These are phyloP conservation scores for Prunus mongolica DNA, from an alignment of 306 rosid genomes.

Conservation along the genomic window DNA sequence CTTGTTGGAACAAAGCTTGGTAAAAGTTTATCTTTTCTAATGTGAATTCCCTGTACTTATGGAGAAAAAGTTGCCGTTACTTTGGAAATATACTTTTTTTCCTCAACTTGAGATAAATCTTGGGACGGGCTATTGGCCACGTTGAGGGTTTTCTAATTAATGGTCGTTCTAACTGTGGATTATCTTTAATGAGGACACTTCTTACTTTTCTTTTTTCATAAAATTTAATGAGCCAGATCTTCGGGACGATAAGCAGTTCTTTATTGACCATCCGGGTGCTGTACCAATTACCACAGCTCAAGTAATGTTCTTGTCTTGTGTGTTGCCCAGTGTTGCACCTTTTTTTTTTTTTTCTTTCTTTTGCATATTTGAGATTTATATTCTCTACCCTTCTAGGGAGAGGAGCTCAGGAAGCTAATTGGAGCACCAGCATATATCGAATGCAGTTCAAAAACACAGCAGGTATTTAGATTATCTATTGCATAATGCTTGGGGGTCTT, in stretches of 20 bases:
- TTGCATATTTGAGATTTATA: neutral
- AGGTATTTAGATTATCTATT: slow-evolving; percentile 36
- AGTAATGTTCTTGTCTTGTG: slow-evolving; percentile 31
- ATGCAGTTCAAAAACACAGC: slow-evolving; percentile 96
- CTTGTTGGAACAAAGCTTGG: slow-evolving; percentile 98
- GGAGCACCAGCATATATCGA: slow-evolving; percentile 92
- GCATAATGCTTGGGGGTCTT: neutral
- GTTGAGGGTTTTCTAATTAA: neutral
- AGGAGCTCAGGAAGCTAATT: slow-evolving; percentile 92
- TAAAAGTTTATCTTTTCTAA: slow-evolving; percentile 32
- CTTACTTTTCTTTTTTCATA: slow-evolving; percentile 3
- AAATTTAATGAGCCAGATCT: slow-evolving; percentile 62
- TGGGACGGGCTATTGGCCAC: neutral
- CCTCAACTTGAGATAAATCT: neutral
- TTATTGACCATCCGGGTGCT: slow-evolving; percentile 93
- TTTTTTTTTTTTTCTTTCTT: neutral
- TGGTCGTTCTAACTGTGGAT: neutral
- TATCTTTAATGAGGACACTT: neutral
- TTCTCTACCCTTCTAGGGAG: slow-evolving; percentile 59
- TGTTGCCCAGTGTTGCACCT: neutral
- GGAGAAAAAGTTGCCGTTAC: neutral
- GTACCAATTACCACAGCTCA: slow-evolving; percentile 85
- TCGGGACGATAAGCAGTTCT: slow-evolving; percentile 95
- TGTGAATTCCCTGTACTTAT: neutral
- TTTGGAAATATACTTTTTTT: neutral